Base-by-base conservation (phyloP, 2,329 filamentous ascomycete species). In the Aspergillus sp. region DNA sequence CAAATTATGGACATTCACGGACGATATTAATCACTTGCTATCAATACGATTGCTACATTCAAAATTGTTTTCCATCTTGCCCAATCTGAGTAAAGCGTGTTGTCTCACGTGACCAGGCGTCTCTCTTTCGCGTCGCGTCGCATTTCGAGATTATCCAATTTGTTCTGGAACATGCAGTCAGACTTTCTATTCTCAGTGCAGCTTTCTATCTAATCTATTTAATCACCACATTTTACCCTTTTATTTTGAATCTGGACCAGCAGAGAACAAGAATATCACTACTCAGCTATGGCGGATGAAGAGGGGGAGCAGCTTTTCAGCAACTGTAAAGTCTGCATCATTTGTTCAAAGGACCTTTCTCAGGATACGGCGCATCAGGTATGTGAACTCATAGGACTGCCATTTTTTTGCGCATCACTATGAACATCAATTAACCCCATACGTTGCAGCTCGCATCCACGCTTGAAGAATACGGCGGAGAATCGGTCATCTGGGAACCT, bases 401-500 rank as follows among this genome's bases (percentile, higher is more conserved):
- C 39, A 42, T 19, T 13, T 42, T 41, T 9, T 39, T 44, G 23
- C 13, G 32, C 25, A 43, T 30, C n/a, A 3, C 17, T 19, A 39
- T 13, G 17, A 4, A 39, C 27, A 20, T 20, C 15, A 2, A 44
- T 7, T 47, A 45, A 33, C 22, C 46, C 54, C n/a, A 55, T 46
- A 44, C 20, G 41, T 27, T 30, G 45, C 53, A 81, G 77, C 59
- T 79, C 45, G 68, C 70, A 23, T 64, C 71, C 5, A 60, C 67
- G 1, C 65, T 83, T 41, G 63, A 69, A 50, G 61, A 71, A 49
- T 65, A 76, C 56, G 77, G 75, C 43, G 81, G 75, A 19, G 70
- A 71, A 43, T 69, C 74, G 12, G 56, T 74, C 32, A 64, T 73
- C 27, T 67, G 70, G 53, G 52, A 70, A 37, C 61, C 66, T 2